These are phyloP conservation scores for Umbelopsis isabellina DNA, from an alignment of 192 early-diverging fungal species.

Conservation along the genomic window DNA sequence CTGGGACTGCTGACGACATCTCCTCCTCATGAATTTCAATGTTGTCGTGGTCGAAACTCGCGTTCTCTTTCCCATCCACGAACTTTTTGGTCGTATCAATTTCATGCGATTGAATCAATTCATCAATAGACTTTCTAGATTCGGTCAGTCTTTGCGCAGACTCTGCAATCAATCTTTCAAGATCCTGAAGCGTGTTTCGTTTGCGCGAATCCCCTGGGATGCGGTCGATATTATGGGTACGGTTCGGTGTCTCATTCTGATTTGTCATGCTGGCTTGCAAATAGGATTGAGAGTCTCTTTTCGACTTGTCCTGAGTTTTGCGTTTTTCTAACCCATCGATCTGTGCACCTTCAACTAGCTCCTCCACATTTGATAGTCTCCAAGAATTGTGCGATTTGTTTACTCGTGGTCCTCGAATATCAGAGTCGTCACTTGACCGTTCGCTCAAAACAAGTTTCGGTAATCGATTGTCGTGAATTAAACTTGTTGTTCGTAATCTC, in stretches of 20 bases:
- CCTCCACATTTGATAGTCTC: not conserved
- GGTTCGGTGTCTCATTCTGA: too few relatives aligned
- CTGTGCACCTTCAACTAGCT: not conserved
- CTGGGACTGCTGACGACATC: not conserved
- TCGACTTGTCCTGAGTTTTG: not conserved
- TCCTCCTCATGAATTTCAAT: not conserved
- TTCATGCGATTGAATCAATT: slow-evolving; percentile 21
- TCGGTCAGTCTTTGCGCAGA: slow-evolving; percentile 11
- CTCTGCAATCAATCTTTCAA: slow-evolving; percentile 17
- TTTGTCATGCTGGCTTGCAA: too few relatives aligned
- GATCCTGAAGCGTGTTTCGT: slow-evolving; percentile 12
- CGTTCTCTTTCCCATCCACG: not conserved
- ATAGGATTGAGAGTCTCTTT: not conserved
- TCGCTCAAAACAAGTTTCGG: slow-evolving; percentile 11
- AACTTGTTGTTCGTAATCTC: slow-evolving; percentile 15
- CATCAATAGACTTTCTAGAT: slow-evolving; percentile 18
- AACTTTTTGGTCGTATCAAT: slow-evolving; percentile 9
- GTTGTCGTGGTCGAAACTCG: not conserved
- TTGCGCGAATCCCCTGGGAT: not conserved
- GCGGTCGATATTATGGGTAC: not conserved
- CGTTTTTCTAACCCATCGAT: not conserved
- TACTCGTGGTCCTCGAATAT: not conserved
- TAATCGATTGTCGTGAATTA: slow-evolving; percentile 11
- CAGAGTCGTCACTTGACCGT: slow-evolving; percentile 14
- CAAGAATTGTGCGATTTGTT: not conserved